Evolutionary conservation across 805 yeast species (phyloP).

Genomic region (Cyberlindnera veronae): DNA sequence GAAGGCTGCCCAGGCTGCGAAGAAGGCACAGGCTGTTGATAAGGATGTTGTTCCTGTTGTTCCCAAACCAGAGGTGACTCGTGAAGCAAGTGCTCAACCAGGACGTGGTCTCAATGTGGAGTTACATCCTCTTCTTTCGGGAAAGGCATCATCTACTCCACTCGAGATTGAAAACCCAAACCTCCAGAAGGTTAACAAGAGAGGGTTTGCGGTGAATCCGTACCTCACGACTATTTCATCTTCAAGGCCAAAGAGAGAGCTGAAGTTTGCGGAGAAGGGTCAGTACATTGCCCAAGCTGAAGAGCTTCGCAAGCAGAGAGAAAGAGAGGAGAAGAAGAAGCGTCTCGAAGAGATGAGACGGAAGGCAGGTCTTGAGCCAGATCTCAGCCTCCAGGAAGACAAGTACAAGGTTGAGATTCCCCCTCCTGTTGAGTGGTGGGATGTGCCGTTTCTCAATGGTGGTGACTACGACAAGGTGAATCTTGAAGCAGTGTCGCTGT

Average conservation of each 20-base stretch:
- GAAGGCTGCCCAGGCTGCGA: slow-evolving; percentile 6
- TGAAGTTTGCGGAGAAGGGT: slow-evolving; percentile 59
- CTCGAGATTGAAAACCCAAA: slow-evolving; percentile 23
- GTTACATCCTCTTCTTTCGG: slow-evolving; percentile 30
- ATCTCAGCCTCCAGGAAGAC: slow-evolving; percentile 53
- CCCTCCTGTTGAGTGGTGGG: slow-evolving; percentile 90
- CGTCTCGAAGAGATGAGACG: slow-evolving; percentile 31
- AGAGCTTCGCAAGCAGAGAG: slow-evolving; percentile 41
- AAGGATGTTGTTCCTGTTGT: no score
- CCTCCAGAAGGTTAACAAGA: slow-evolving; percentile 18
- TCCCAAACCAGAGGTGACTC: background rate
- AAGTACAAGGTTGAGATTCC: slow-evolving; percentile 46
- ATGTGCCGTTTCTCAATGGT: slow-evolving; percentile 44
- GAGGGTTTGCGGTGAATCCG: slow-evolving; percentile 33
- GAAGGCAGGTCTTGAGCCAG: slow-evolving; percentile 47
- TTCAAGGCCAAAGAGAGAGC: slow-evolving; percentile 33
- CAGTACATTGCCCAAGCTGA: slow-evolving; percentile 47
- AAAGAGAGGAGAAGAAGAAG: slow-evolving; percentile 32
- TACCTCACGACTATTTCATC: slow-evolving; percentile 24
- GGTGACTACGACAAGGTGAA: slow-evolving; percentile 34
- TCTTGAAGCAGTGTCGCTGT: slow-evolving; percentile 51
- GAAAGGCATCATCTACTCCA: slow-evolving; percentile 11
- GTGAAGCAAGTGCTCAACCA: background rate
- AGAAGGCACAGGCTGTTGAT: background rate
- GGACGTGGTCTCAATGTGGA: slow-evolving; percentile 27